These are phyloP conservation scores for Hygrophoropsis aurantiaca DNA, from an alignment of 768 basidiomycete genomes.

Conservation along the genomic window DNA sequence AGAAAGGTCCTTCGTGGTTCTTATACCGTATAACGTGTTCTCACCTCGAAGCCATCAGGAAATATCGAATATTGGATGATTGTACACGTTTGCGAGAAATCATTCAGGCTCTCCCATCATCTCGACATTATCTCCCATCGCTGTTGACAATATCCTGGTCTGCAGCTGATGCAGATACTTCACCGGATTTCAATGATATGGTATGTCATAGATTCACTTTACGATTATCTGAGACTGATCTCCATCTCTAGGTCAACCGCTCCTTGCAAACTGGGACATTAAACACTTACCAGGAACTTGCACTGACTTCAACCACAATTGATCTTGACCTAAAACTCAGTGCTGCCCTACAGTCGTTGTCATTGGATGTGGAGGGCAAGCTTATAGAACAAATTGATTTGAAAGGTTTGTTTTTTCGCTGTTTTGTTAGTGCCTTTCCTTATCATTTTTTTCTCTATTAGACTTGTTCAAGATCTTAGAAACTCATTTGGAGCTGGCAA, in stretches of 20 bases:
- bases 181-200: constrained; percentile 60
- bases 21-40: background rate
- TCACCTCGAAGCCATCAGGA: constrained; percentile 37
- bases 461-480: constrained; percentile 25
- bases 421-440: background rate
- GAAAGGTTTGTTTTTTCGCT: constrained; percentile 46
- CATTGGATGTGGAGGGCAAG: constrained; percentile 58
- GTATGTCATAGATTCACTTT: constrained; percentile 33
- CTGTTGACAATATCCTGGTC: constrained; percentile 64
- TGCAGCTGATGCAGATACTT: constrained; percentile 38
- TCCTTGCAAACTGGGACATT: constrained; percentile 44
- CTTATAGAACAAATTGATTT: constrained; percentile 48
- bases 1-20: constrained; percentile 51
- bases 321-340: constrained; percentile 61
- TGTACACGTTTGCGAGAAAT: constrained; percentile 69
- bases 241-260: constrained; percentile 45
- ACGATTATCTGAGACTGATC: background rate
- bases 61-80: constrained; percentile 72
- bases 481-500: constrained; percentile 19
- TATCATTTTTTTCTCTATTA: constrained; percentile 5
- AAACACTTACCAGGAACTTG: constrained; percentile 42
- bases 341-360: constrained; percentile 37
- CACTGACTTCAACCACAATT: constrained; percentile 49
- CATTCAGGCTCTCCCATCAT: constrained; percentile 49
- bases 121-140: constrained; percentile 62